A percentile compares a stretch with the other conserved stretches of the same genome.
phyloP scores from a whole-genome alignment of 345 rosid species.

The Citrus cavaleriei region DNA sequence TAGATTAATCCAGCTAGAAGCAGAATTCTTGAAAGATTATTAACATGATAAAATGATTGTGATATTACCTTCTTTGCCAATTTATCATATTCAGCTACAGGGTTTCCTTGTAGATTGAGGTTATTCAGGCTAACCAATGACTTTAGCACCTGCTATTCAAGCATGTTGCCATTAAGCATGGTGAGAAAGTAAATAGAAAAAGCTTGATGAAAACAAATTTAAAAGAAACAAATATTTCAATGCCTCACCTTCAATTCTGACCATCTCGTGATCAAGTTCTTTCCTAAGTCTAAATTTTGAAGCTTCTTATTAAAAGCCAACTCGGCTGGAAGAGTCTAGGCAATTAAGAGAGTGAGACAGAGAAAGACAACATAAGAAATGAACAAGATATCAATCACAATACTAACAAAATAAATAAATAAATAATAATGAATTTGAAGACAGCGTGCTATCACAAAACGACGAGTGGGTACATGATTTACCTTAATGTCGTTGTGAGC shows the following conservation, averaged over 20 bases:
- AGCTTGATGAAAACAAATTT: background rate
- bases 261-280: constrained; percentile 63
- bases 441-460: background rate
- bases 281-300: constrained; percentile 83
- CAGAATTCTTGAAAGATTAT: background rate
- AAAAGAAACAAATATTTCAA: background rate
- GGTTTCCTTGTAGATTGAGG: constrained; percentile 85
- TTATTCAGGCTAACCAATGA: constrained; percentile 54
- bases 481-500: constrained; percentile 83
- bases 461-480: background rate
- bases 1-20: background rate
- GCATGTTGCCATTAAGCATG: background rate
- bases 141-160: constrained; percentile 52
- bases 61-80: constrained; percentile 56
- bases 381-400: background rate
- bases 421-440: background rate
- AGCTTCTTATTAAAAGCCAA: constrained; percentile 63
- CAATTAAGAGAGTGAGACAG: constrained; percentile 8
- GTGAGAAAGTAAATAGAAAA: background rate
- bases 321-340: constrained; percentile 73
- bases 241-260: constrained; percentile 69
- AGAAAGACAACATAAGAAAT: constrained; percentile 1
- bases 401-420: background rate
- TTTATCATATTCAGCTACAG: constrained; percentile 64
- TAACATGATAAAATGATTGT: background rate